Evolutionary conservation across 2,329 filamentous ascomycete species (phyloP).

Genomic region (Pseudogymnoascus sp.): DNA sequence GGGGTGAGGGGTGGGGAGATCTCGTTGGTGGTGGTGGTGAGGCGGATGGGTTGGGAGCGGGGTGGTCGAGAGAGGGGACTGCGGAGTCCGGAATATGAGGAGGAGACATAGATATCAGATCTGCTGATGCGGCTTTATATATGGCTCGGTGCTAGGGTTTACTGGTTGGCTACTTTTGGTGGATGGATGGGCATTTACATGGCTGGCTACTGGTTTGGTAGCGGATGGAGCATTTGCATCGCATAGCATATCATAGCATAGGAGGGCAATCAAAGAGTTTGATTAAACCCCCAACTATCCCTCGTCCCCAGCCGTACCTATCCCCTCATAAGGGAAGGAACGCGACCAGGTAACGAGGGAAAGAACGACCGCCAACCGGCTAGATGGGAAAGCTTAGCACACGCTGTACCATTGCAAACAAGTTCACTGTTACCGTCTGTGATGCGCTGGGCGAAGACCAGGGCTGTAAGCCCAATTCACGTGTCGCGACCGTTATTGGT

Average conservation of each 20-base stretch:
- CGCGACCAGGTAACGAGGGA: not conserved
- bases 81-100: not conserved
- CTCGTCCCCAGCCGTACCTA: not conserved
- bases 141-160: not conserved
- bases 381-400: not conserved
- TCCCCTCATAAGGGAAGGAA: not conserved
- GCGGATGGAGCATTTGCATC: not conserved
- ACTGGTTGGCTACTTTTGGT: not conserved
- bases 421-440: not conserved
- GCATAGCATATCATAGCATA: not conserved
- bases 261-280: not conserved
- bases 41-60: not conserved
- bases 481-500: too few relatives aligned
- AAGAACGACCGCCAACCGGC: not conserved
- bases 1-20: not conserved
- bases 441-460: too few relatives aligned
- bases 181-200: not conserved
- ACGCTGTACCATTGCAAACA: not conserved
- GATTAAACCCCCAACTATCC: too few relatives aligned
- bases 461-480: too few relatives aligned
- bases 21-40: not conserved
- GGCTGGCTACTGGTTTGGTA: not conserved
- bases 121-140: not conserved
- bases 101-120: not conserved
- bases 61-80: not conserved